Conservation (phyloP, 192 early-diverging fungal species). For the Backusella tarrabulga region DNA sequence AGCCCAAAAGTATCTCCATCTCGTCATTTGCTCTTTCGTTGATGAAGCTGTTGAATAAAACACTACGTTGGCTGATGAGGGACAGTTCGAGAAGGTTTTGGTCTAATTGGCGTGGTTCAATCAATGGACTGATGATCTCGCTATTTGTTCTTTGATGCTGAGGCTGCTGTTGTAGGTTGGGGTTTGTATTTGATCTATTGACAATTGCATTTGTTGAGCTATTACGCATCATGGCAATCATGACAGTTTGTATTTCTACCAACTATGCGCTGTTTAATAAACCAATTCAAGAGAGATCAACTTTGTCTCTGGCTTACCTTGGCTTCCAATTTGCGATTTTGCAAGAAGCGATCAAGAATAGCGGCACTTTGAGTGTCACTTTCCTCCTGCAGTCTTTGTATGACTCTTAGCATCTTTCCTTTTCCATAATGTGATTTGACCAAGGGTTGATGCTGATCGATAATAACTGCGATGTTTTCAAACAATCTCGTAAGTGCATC, state of each 20-base stretch:
- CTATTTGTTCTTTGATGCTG: background rate
- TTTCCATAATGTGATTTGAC: conserved; percentile 85
- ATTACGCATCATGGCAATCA: conserved; percentile 44
- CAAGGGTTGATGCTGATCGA: conserved; percentile 85
- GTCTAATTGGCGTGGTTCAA: conserved; percentile 81
- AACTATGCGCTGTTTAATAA: conserved; percentile 35
- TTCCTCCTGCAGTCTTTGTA: conserved; percentile 87
- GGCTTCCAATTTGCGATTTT: conserved; percentile 56
- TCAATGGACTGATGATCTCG: conserved; percentile 36
- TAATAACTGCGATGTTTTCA: conserved; percentile 83
- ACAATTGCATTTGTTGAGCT: conserved; percentile 15
- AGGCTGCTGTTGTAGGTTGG: conserved; percentile 2
- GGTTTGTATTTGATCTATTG: conserved; percentile 9
- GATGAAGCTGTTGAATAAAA: conserved; percentile 82
- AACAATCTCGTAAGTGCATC: conserved; percentile 82
- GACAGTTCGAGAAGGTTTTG: conserved; percentile 80
- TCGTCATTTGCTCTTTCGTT: conserved; percentile 68
- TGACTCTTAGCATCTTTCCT: conserved; percentile 84
- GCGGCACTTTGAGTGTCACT: conserved; percentile 74
- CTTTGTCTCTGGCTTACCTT: background rate
- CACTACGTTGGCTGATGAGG: conserved; percentile 73
- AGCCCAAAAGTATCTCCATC: conserved; percentile 32
- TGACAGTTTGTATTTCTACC: conserved; percentile 50
- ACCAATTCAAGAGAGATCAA: no score
- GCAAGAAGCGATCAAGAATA: conserved; percentile 79